These are phyloP conservation scores for Microsporum canis DNA, from an alignment of 2,329 filamentous ascomycete genomes.

Conservation along the genomic window DNA sequence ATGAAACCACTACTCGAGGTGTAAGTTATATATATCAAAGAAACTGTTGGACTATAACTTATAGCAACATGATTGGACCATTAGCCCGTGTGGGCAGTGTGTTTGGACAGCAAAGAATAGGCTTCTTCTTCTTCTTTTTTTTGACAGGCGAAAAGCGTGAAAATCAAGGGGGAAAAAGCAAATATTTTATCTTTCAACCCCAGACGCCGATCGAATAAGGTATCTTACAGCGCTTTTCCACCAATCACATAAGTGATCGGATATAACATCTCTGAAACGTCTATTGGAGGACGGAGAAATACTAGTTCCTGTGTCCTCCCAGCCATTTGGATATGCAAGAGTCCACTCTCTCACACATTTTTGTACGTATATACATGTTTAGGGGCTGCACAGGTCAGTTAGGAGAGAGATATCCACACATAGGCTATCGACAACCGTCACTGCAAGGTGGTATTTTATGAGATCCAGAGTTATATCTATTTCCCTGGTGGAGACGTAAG, in stretches of 20 bases:
- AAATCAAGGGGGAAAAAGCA: not conserved
- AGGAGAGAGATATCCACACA: not conserved
- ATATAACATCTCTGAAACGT: not conserved
- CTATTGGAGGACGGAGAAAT: not conserved
- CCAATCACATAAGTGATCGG: not conserved
- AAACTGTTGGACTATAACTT: not conserved
- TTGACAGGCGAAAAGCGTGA: not conserved
- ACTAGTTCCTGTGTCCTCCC: not conserved
- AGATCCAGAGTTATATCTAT: no score
- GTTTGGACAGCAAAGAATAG: not conserved
- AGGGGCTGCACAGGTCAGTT: not conserved
- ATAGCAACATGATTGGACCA: not conserved
- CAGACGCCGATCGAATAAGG: not conserved
- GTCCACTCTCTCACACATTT: not conserved
- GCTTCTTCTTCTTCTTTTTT: not conserved
- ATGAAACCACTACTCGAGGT: not conserved
- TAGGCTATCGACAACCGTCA: not conserved
- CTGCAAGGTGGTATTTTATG: no score
- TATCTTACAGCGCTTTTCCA: not conserved
- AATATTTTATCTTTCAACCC: not conserved
- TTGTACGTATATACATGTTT: not conserved
- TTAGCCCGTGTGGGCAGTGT: not conserved
- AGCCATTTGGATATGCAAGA: not conserved
- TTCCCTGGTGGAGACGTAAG: not conserved
- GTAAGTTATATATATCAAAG: not conserved